Conservation (phyloP, 75 land plant species). For the Picea glauca region DNA sequence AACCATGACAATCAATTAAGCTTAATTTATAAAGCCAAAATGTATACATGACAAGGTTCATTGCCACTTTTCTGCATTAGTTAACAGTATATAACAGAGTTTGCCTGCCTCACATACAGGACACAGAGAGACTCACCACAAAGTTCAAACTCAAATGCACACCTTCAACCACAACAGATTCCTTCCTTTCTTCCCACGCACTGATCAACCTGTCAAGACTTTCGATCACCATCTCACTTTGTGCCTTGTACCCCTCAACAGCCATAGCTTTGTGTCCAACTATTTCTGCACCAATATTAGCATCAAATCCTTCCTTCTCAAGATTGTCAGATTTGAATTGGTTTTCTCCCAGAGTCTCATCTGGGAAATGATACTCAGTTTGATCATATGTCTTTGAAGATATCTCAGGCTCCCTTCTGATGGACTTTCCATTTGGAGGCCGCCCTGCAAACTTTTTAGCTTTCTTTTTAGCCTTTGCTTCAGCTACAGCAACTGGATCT, state of each 20-base stretch:
- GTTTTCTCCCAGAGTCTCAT: conserved; percentile 4
- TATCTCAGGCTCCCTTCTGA: not conserved
- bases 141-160: conserved; percentile 52
- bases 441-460: conserved; percentile 17
- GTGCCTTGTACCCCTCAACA: conserved; percentile 51
- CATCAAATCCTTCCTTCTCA: not conserved
- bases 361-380: not conserved
- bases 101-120: not conserved
- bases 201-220: conserved; percentile 45
- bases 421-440: not conserved
- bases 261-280: conserved; percentile 42
- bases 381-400: not conserved
- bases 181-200: conserved; percentile 42
- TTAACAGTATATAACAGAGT: not conserved
- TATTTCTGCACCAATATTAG: conserved; percentile 4
- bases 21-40: not conserved
- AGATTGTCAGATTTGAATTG: not conserved
- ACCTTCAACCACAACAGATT: conserved; percentile 53
- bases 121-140: conserved; percentile 33
- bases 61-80: not conserved
- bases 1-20: conserved; percentile 1
- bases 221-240: conserved; percentile 58
- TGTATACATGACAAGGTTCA: not conserved
- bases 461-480: conserved; percentile 33
- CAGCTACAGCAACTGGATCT: conserved; percentile 40